Evolutionary conservation across 169 alveolate species (phyloP), one percentile per base, ranked within the genome.

Genomic region (Amoebophrya sp.): DNA sequence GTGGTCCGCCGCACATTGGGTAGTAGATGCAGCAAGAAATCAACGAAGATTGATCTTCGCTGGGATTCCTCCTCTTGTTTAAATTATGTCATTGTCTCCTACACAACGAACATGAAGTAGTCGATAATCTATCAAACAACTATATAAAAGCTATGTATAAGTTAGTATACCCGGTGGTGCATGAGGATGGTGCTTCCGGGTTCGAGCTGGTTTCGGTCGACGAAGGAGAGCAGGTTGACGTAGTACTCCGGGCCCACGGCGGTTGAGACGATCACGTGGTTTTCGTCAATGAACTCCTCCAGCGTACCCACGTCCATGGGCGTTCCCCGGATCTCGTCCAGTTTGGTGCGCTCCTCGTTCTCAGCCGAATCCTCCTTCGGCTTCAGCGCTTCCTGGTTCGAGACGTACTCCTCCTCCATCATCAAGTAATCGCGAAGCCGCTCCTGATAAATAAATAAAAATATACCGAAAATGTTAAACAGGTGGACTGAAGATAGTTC

Each of bases 201-300:
- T 93, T 98, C 99, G 67, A 99, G 95, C 93, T 96, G 96, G 92
- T 98, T 99, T 92, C 97, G 97, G 96, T 99, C 99, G 31, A 99
- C 99, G 92, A 99, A 96, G 13, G 99, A 98, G 90, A 98, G 95
- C 70, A 99, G 97, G 91, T 97, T 97, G 89, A 98, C 99, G 94
- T 99, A 99, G 94, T 97, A 98, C 95, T 99, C 99, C 31, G 99
- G 99, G 41, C 99, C 99, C 88, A 97, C 97, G 0, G 99, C 96
- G n/a, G 99, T 95, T 26, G 99, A 97, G 45, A 99, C 99, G 93
- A 99, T 99, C 43, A 99, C 99, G 94, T 98, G 99, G 93, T 98
- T 97, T 93, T 98, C 99, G 94, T 97, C 99, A 18, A 98, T 97
- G 88, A 26, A 45, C 94, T 98, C 99, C 94, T 99, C 99, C 92